Base-by-base conservation (phyloP, 208 protist genomes). In the Crithidia mellificae region DNA sequence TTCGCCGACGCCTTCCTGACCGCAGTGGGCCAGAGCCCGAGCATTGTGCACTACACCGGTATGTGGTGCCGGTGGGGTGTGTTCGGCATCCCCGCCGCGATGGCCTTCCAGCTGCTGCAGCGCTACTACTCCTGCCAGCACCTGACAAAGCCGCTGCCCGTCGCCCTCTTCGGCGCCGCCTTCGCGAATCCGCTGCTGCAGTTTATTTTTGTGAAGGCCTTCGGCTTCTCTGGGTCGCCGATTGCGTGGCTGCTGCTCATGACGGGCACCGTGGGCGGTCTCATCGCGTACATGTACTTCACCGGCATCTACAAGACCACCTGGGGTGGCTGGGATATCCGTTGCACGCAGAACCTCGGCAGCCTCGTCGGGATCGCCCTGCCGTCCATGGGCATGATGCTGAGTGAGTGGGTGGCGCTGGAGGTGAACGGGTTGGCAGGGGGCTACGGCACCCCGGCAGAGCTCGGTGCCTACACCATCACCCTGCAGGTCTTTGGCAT, bases 41-140 rank as follows among this genome's bases (percentile, higher is more conserved):
- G 62, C 24, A 79, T 86, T 12, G 74, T 91, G 62, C 73, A 88
- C 77, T 91, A 82, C 75, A 93, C 84, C 24, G 87, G 85, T 25
- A 20, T 65, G 50, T 95, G 81, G 79, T 92, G 87, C 62, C 78
- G 81, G 54, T 74, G 81, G 59, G 84, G 77, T 29, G 72, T 88
- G 50, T 93, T 88, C 61, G 90, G 85, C 52, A 80, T 93, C 63
- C 85, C 81, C 0, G 57, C 63, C 20, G 68, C 81, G n/a, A 74
- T 91, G 50, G 30, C 57, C 19, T 87, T 85, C 61, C 85, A 92
- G 64, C 72, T 95, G 17, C 29, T 92, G 17, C 74, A 83, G 78
- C 84, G 90, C 24, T 95, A 95, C 71, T 93, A 89, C 75, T 83
- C 87, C n/a, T 93, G 85, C 63, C 90, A 95, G 64, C 80, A 86